These are phyloP conservation scores for Flueggea neowawraea DNA, from an alignment of 441 rosid species.

Conservation along the genomic window DNA sequence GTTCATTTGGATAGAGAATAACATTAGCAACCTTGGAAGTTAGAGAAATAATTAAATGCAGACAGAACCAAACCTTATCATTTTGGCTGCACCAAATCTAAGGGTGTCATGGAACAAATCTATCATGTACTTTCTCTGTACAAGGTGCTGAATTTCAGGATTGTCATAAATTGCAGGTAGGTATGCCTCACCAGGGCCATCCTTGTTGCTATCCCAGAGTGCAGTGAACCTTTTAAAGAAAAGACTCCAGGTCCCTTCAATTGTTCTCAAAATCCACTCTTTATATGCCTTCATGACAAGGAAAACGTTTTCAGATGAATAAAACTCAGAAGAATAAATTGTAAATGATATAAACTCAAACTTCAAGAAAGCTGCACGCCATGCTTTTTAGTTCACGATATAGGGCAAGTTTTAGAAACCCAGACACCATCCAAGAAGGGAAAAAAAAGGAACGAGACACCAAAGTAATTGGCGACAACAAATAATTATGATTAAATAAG, in stretches of 20 bases:
- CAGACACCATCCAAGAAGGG: too few relatives aligned
- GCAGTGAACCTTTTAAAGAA: slow-evolving; percentile 55
- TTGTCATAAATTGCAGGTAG: slow-evolving; percentile 71
- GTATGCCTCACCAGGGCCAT: slow-evolving; percentile 85
- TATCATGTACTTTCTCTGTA: slow-evolving; percentile 52
- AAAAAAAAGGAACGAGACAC: too few relatives aligned
- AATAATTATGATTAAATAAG: too few relatives aligned
- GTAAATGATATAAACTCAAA: background rate
- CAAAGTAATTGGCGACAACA: too few relatives aligned
- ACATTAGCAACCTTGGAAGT: too few relatives aligned
- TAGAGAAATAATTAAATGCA: too few relatives aligned
- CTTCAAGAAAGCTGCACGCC: background rate
- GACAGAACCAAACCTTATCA: slow-evolving; percentile 55
- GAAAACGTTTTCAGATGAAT: background rate
- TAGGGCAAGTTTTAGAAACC: too few relatives aligned
- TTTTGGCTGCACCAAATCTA: slow-evolving; percentile 94
- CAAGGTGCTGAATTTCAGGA: slow-evolving; percentile 53
- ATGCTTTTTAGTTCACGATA: too few relatives aligned
- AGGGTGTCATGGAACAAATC: slow-evolving; percentile 79
- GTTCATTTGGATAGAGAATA: too few relatives aligned
- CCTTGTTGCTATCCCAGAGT: slow-evolving; percentile 70
- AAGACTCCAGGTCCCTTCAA: slow-evolving; percentile 70
- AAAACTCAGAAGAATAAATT: background rate
- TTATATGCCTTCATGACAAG: slow-evolving; percentile 48
- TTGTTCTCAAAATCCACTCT: slow-evolving; percentile 67